Conservation (phyloP, 192 early-diverging fungal genomes). For the Backusella luteola region DNA sequence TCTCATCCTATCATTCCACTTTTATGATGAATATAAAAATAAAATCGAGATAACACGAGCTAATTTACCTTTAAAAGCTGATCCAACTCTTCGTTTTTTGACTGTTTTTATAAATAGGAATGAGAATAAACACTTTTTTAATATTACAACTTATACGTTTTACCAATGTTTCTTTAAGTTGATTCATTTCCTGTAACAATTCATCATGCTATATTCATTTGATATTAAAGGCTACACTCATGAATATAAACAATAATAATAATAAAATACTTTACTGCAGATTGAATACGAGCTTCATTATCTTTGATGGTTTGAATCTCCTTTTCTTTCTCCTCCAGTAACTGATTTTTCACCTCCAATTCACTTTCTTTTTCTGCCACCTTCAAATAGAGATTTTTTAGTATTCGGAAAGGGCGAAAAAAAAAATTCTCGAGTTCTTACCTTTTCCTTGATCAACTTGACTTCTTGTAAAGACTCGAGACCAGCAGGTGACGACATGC, state of each 20-base stretch:
- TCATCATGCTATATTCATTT: not conserved
- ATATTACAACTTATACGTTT: not conserved
- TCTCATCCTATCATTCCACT: not conserved
- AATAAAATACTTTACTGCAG: not conserved
- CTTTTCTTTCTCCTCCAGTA: slow-evolving; percentile 7
- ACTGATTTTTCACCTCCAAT: not conserved
- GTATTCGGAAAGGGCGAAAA: no score
- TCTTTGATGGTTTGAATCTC: slow-evolving; percentile 7
- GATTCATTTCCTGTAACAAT: not conserved
- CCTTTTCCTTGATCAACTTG: not conserved
- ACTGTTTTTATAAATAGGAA: not conserved
- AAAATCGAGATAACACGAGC: not conserved
- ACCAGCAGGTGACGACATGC: not conserved
- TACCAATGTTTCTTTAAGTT: not conserved
- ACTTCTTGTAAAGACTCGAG: slow-evolving; percentile 9
- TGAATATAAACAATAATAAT: not conserved
- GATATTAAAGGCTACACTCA: not conserved
- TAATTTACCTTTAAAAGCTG: not conserved
- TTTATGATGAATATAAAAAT: not conserved
- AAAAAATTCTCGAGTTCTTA: not conserved
- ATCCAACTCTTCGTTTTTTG: not conserved
- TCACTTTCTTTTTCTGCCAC: not conserved
- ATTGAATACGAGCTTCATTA: not conserved
- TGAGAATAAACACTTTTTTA: not conserved
- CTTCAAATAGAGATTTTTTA: not conserved